Evolutionary conservation across 2,329 filamentous ascomycete genomes (phyloP), one percentile per base, ranked within the genome.

Genomic region (Apiospora hydei): DNA sequence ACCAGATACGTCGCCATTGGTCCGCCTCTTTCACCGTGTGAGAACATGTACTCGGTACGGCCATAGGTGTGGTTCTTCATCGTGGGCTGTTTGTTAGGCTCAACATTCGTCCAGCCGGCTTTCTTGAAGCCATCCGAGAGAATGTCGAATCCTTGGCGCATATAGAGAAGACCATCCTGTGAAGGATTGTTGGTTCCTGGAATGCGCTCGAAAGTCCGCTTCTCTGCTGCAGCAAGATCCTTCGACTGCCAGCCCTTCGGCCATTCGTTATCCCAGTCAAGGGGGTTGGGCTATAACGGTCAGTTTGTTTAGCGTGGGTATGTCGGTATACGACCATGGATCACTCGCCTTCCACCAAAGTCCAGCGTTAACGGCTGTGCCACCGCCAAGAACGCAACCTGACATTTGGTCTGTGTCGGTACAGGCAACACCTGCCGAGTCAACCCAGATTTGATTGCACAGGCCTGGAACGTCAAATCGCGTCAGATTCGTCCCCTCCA

Each of bases 261-360:
- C 83, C 93, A 95, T 80, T 92, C 92, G 79, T 88, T 86, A 78
- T 94, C 90, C 84, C 92, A 94, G 78, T 94, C 93, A 14, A 83
- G 79, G 8, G 88, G 85, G 73, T 91, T 88, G 0, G 92, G 88
- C 83, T 88, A 18, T 13, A 18, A 53, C 21, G 4, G 57, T 64
- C 57, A 64, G 57, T 13, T 21, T 64, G 18, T 11, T 13, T 64
- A 21, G 21, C 34, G 8, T 24, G 10, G 21, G 18, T 4, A n/a
- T 16, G 8, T 8, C 13, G 14, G 44, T 10, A 38, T 69, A 4
- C 21, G 13, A 8, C 6, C 43, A 13, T 43, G 41, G 43, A 44
- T 26, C 26, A 53, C 68, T 69, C 34, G 44, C 68, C 68, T 30
- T 90, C 87, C 90, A 92, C 88, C 90, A 93, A 44, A 93, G 84